These are phyloP conservation scores for Gyrodon lividus DNA, from an alignment of 768 basidiomycete genomes.

Conservation along the genomic window DNA sequence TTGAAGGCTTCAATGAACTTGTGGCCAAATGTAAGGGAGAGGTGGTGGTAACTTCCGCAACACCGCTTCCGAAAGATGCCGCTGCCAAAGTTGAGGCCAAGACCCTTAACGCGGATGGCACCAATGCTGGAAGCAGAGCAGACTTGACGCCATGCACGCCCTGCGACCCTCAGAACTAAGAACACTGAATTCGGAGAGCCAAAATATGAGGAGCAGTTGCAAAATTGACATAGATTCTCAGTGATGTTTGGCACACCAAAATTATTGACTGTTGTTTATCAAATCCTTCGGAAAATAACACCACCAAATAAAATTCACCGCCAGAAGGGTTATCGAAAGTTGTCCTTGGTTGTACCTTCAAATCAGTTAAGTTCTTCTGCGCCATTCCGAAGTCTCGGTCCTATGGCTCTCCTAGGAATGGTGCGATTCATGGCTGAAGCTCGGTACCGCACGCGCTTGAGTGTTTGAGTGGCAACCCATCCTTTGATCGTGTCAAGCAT, in stretches of 20 bases:
- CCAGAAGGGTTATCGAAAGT: neutral
- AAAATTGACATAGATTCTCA: too few relatives aligned
- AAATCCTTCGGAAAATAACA: constrained; percentile 15
- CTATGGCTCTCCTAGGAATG: constrained; percentile 18
- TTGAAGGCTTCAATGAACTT: constrained; percentile 89
- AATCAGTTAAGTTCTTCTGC: constrained; percentile 39
- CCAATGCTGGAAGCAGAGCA: too few relatives aligned
- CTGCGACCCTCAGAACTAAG: too few relatives aligned
- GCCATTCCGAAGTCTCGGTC: constrained; percentile 25
- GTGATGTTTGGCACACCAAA: too few relatives aligned
- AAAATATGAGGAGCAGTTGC: too few relatives aligned
- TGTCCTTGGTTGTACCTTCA: constrained; percentile 11
- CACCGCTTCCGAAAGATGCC: constrained; percentile 74
- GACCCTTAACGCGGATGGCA: too few relatives aligned
- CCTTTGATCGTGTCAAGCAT: constrained; percentile 27
- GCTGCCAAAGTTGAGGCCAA: constrained; percentile 41
- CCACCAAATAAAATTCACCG: constrained; percentile 11
- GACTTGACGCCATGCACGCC: too few relatives aligned
- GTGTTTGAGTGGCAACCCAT: constrained; percentile 22
- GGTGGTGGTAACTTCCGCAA: constrained; percentile 87
- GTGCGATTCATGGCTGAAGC: neutral
- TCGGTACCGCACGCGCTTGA: constrained; percentile 16
- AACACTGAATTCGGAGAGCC: neutral
- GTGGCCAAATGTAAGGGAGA: constrained; percentile 90
- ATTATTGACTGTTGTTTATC: constrained; percentile 18